These are phyloP conservation scores for Aspergillus cristatus DNA, from an alignment of 495 filamentous ascomycete species.

Conservation along the genomic window DNA sequence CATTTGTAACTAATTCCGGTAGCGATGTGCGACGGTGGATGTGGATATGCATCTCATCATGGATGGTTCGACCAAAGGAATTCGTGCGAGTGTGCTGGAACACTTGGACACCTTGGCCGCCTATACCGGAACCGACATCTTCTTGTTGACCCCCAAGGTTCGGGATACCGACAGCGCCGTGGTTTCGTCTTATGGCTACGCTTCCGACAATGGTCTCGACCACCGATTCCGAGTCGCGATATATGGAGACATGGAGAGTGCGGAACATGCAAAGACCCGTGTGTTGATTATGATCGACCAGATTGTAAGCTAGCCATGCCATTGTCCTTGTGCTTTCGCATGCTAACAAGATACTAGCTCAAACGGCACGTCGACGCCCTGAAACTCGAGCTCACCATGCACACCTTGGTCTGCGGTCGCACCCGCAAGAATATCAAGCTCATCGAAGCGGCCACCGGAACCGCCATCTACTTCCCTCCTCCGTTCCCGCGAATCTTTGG, in stretches of 20 bases:
- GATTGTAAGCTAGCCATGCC: slow-evolving; percentile 54
- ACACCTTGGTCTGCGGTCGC: slow-evolving; percentile 82
- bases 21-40: slow-evolving; percentile 89
- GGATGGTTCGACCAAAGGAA: slow-evolving; percentile 53
- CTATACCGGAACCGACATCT: slow-evolving; percentile 92
- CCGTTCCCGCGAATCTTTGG: slow-evolving; percentile 84
- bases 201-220: slow-evolving; percentile 57
- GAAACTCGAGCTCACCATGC: slow-evolving; percentile 76
- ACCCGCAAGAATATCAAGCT: slow-evolving; percentile 93
- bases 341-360: slow-evolving; percentile 50
- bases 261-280: slow-evolving; percentile 93
- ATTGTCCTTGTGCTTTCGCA: background rate
- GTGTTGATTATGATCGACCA: slow-evolving; percentile 96
- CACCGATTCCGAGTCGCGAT: slow-evolving; percentile 84
- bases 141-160: slow-evolving; percentile 75
- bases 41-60: slow-evolving; percentile 83
- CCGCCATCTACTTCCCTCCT: slow-evolving; percentile 95
- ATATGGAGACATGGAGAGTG: slow-evolving; percentile 89
- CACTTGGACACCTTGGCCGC: slow-evolving; percentile 74
- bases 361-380: slow-evolving; percentile 75
- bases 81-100: slow-evolving; percentile 64
- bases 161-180: slow-evolving; percentile 43
- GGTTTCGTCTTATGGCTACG: slow-evolving; percentile 55
- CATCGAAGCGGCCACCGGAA: slow-evolving; percentile 87
- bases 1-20: slow-evolving; percentile 15